These are phyloP conservation scores for Globisporangium polare DNA, from an alignment of 352 stramenopile genomes.

Conservation along the genomic window DNA sequence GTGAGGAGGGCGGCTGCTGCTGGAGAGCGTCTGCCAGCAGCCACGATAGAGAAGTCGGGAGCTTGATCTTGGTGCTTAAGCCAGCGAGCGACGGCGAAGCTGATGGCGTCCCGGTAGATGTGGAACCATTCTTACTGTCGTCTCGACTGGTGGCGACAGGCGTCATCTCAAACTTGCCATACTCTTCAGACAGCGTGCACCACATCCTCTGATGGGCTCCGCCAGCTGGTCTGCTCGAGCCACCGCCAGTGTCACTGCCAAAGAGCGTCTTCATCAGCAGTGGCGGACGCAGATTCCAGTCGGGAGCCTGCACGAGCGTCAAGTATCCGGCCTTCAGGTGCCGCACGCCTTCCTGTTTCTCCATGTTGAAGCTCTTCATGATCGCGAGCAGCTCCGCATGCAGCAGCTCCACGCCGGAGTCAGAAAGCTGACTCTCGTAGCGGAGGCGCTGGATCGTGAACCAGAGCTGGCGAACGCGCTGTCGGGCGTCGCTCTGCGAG, in stretches of 20 bases:
- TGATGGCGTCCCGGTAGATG: too few species aligned
- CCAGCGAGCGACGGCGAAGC: slow-evolving; percentile 13
- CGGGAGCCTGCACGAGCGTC: slow-evolving; percentile 40
- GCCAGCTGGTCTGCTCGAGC: slow-evolving; percentile 4
- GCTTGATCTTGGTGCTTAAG: slow-evolving; percentile 31
- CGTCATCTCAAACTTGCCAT: slow-evolving; percentile 52
- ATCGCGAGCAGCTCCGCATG: slow-evolving; percentile 33
- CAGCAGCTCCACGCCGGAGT: slow-evolving; percentile 29
- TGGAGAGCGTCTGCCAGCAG: slow-evolving; percentile 49
- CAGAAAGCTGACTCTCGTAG: slow-evolving; percentile 33
- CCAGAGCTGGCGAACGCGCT: slow-evolving; percentile 63
- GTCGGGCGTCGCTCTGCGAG: slow-evolving; percentile 51
- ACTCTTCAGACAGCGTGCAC: slow-evolving; percentile 54
- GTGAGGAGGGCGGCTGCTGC: neutral
- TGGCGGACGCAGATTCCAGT: slow-evolving; percentile 13
- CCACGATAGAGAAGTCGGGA: slow-evolving; percentile 51
- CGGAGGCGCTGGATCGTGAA: slow-evolving; percentile 51
- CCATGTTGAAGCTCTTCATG: slow-evolving; percentile 45
- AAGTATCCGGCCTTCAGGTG: slow-evolving; percentile 45
- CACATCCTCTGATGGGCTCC: slow-evolving; percentile 33
- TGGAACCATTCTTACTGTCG: neutral
- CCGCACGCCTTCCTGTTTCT: slow-evolving; percentile 49
- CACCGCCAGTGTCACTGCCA: slow-evolving; percentile 8
- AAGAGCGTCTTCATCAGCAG: slow-evolving; percentile 29
- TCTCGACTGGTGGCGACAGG: slow-evolving; percentile 17